Percentiles rank a stretch among this genome's conserved stretches.
These are phyloP conservation scores for Pseudozyma pruni DNA, from an alignment of 1,284 basidiomycete genomes.

Conservation along the genomic window DNA sequence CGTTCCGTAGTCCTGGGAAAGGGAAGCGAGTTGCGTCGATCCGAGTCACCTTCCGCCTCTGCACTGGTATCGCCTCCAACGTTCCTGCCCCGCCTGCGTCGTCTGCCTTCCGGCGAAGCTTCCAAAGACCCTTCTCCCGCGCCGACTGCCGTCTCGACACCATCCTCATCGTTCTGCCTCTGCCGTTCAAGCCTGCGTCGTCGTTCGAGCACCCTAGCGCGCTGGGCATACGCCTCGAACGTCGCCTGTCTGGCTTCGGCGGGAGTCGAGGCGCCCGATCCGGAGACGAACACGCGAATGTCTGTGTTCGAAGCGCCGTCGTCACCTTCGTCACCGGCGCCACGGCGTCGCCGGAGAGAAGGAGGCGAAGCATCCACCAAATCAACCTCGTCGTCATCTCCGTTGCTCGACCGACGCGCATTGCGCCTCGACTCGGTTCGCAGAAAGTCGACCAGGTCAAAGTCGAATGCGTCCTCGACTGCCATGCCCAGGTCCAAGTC, in stretches of 20 bases:
- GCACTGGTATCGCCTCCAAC: conserved; percentile 2
- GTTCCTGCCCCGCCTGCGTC: conserved; percentile 14
- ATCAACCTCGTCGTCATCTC: conserved; percentile 1
- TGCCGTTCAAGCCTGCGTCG: conserved; percentile 22
- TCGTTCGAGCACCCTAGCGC: conserved; percentile 30
- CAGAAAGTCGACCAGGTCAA: conserved; percentile 35
- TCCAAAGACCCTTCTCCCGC: conserved; percentile 10
- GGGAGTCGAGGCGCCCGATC: conserved; percentile 37
- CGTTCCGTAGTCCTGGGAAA: conserved; percentile 29
- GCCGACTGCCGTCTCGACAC: not conserved
- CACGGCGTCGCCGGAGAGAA: conserved; percentile 1
- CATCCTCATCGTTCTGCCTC: conserved; percentile 9
- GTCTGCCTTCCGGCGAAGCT: conserved; percentile 11
- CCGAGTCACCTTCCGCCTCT: not conserved
- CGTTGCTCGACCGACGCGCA: conserved; percentile 2
- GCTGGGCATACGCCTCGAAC: conserved; percentile 43
- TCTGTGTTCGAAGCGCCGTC: conserved; percentile 6
- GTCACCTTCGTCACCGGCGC: not conserved
- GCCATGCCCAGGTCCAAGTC: conserved; percentile 39
- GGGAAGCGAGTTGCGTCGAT: conserved; percentile 28
- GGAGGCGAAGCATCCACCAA: conserved; percentile 2
- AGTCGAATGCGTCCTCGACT: conserved; percentile 31
- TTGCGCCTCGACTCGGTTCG: conserved; percentile 20
- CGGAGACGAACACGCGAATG: conserved; percentile 28
- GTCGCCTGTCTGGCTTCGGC: conserved; percentile 39